Base-by-base conservation (phyloP, 352 stramenopile species). In the Thraustochytrium striatum region DNA sequence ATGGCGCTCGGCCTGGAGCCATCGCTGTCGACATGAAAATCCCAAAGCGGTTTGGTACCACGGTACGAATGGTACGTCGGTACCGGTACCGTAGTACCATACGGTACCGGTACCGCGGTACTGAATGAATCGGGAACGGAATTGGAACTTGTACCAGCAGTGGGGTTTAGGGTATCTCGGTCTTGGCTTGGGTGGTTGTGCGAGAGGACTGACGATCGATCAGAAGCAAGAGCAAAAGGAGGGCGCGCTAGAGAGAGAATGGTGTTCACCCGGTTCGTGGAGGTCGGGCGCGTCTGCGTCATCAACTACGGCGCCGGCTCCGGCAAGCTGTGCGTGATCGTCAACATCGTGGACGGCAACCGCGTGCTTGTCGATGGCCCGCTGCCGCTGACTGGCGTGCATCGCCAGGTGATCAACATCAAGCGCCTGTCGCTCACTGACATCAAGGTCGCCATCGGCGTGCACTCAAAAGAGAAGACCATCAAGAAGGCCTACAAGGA, bases 271-370 rank as follows among this genome's bases (percentile, higher is more conserved):
- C 93, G 96, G 88, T 99, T 98, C 88, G 96, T 99, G 85, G 94
- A 98, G 89, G 94, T 99, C 85, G 97, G 97, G 87, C 95, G 97
- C 85, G 93, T 99, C 72, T 93, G 94, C 85, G 87, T 99, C 55
- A 93, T 99, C 84, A 99, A 99, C 91, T 99, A 98, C 85, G 97
- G 97, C 86, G 92, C 93, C 55, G 91, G 98, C 81, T 87, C 89
- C 58, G 96, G 96, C 85, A 99, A 98, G 89, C 92, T 99, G 72
- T 92, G 90, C 84, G 98, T 93, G 69, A 98, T 99, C 88, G 97
- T 99, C 86, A 96, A 99, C 87, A 95, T 99, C 73, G 93, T 99
- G 61, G 96, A 99, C 84, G 91, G 97, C 87, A 99, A 99, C 90
- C 98, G 95, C 82, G 86, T 91, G 61, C 89, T 99, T n/a, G 88